Evolutionary conservation across 1,139 yeast species (phyloP), one percentile per base, ranked within the genome.

Genomic region (Lodderomyces pseudojiufengensis): DNA sequence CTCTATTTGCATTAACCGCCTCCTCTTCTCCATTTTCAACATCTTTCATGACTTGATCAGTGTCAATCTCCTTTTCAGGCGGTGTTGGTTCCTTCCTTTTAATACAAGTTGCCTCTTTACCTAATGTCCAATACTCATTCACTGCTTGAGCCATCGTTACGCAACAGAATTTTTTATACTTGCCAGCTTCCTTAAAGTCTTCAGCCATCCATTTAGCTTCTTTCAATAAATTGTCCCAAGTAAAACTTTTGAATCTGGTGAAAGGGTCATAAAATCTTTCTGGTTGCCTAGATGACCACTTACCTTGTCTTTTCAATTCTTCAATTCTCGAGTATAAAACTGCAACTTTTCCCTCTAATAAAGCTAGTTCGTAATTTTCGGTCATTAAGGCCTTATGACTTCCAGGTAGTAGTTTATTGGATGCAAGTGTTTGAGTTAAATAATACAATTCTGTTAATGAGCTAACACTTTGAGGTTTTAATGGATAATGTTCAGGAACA

Each of bases 221-320:
- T 28, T 78, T 76, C n/a, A 92, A 44, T 27, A 90, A 46, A 44
- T 71, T 61, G 49, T 84, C 92, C 87, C 95, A 80, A 46, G 84
- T 88, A 3, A 80, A 64, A 24, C 55, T 50, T 12, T 48, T 46
- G 33, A 61, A 56, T 36, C 57, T 60, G 42, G 62, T 58, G 36
- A 77, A 73, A 0, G 97, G 97, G 44, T 87, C 95, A 18, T 70
- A 56, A 49, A 72, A 81, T 44, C 76, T 73, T 36, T 75, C 70
- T 1, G 95, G 95, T 55, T 94, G 98, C 35, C 95, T 72, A 38
- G 90, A 65, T 20, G 96, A 84, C 98, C 98, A 94, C 49, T 84
- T 80, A 5, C 87, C 86, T 39, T 83, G 82, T 36, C 95, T 69
- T 53, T 88, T 86, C 42, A 94, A 68, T 54, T 90, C 97, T 52